phyloP scores from a whole-genome alignment of 2,329 filamentous ascomycete species.

The Zopfia rhizophila region DNA sequence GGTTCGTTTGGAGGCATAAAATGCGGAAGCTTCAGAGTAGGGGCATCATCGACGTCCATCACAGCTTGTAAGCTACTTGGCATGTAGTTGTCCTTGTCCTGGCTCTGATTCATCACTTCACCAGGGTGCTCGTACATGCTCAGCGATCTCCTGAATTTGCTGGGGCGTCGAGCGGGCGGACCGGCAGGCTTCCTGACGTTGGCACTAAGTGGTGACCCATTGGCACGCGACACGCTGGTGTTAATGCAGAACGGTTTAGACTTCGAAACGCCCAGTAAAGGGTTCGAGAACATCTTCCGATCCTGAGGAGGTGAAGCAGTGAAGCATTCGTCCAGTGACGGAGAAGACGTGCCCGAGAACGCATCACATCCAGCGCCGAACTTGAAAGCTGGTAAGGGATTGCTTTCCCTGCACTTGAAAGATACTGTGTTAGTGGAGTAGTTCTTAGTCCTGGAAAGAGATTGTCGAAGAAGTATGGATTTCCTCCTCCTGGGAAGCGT shows the following conservation, averaged over 20 bases:
- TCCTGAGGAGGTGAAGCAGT: slow-evolving; percentile 81
- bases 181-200: slow-evolving; percentile 72
- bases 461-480: slow-evolving; percentile 73
- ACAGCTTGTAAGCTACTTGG: slow-evolving; percentile 74
- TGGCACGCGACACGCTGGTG: slow-evolving; percentile 67
- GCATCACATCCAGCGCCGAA: slow-evolving; percentile 71
- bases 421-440: slow-evolving; percentile 74
- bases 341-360: slow-evolving; percentile 65
- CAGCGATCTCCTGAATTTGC: slow-evolving; percentile 83
- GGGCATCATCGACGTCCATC: slow-evolving; percentile 83
- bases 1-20: slow-evolving; percentile 82
- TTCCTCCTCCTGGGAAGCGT: slow-evolving; percentile 43
- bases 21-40: slow-evolving; percentile 81
- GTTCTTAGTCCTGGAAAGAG: slow-evolving; percentile 78
- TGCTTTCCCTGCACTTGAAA: slow-evolving; percentile 68
- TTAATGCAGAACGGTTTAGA: slow-evolving; percentile 73
- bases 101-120: slow-evolving; percentile 78
- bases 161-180: slow-evolving; percentile 77
- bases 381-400: slow-evolving; percentile 76
- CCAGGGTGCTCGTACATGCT: slow-evolving; percentile 98
- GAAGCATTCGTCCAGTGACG: slow-evolving; percentile 84
- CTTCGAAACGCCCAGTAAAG: slow-evolving; percentile 66
- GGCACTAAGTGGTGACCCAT: slow-evolving; percentile 76
- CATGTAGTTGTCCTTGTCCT: slow-evolving; percentile 72
- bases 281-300: slow-evolving; percentile 66